Evolutionary conservation across 495 filamentous ascomycete genomes (phyloP), one percentile per base, ranked within the genome.

Genomic region (Neurospora terricola): DNA sequence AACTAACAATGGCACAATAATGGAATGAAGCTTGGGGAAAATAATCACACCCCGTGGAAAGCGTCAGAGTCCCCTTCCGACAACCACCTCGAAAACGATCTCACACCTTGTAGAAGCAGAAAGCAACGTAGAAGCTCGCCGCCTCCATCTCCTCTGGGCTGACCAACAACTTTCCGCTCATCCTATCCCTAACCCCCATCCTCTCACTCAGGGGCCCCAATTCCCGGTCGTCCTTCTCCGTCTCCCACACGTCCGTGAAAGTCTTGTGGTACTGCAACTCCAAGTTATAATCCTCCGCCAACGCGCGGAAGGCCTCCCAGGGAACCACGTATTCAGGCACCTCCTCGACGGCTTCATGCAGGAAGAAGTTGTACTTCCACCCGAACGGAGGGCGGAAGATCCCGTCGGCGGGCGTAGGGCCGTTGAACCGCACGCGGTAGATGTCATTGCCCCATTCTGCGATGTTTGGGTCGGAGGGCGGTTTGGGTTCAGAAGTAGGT

Each of bases 321-420:
- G 96, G 96, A 9, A 99, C 96, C 11, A 99, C 94, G 81, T 97
- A 99, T 83, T 99, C 96, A 34, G 96, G 96, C 11, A 97, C 91
- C 76, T 94, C 93, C 80, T 97, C 94, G 23, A 99, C 96, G 2
- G 96, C 96, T 80, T 99, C 96, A 77, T 94, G 88, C 77, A 99
- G 89, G 78, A 93, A 95, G 85, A 96, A 99, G 78, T 88, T 96
- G 80, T 99, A 99, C 79, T 93, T 95, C 95, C 96, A 98, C 37
- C 96, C 96, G 78, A 94, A 99, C 0, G 94, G 93, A 3, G 96
- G 96, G 3, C 96, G 90, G 82, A 98, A 99, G 43, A 93, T 84
- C 48, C 91, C 91, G 72, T 95, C 93, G 70, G 88, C 83, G 7
- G 93, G 93, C 0, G 92, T 93, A 74, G 88, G 83, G 42, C 91